Evolutionary conservation across 257 asterid species (phyloP), one percentile per base, ranked within the genome.

Genomic region (Nemophila menziesii): DNA sequence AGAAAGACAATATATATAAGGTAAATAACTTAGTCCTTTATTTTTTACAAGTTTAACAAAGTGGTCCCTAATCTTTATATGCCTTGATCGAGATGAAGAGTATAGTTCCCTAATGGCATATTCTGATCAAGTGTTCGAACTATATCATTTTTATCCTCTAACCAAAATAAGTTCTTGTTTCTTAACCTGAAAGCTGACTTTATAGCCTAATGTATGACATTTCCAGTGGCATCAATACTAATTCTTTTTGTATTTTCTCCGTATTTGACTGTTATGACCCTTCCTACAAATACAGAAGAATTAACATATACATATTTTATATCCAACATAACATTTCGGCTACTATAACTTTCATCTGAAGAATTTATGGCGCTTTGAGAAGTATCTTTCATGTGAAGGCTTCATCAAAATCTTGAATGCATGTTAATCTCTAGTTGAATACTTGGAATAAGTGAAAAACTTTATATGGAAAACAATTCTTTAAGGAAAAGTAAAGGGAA

Each of bases 71-170:
- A n/a, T n/a, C n/a, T n/a, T n/a, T n/a, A n/a, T n/a, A 39, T 60
- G 74, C 95, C 95, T 84, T 77, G 90, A 48, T 84, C 95, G 13
- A 77, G 81, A 49, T 72, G 95, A 47, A 84, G 80, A 41, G 76
- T 74, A 72, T 84, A 84, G 73, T 68, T 74, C 47, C 93, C 93
- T 11, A 77, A 65, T 38, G 95, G 93, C 95, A 80, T 84, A 33
- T 77, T 89, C 44, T 90, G 60, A 58, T 77, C 86, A 16, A 84
- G 72, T 47, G 95, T 23, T 15, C 90, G 77, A 16, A 84, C 77
- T 1, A 84, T 76, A 27, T 44, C 64, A 45, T 70, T 82, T 59
- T 74, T 90, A 44, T 80, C 95, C 63, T 84, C 95, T 63, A 84
- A 65, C 93, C 93, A 80, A 51, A 80, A 80, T 21, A 86, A 86